Percentiles rank a stretch among this genome's conserved stretches.
Conservation (phyloP, 2,329 filamentous ascomycete species). For the Beauveria caledonica region DNA sequence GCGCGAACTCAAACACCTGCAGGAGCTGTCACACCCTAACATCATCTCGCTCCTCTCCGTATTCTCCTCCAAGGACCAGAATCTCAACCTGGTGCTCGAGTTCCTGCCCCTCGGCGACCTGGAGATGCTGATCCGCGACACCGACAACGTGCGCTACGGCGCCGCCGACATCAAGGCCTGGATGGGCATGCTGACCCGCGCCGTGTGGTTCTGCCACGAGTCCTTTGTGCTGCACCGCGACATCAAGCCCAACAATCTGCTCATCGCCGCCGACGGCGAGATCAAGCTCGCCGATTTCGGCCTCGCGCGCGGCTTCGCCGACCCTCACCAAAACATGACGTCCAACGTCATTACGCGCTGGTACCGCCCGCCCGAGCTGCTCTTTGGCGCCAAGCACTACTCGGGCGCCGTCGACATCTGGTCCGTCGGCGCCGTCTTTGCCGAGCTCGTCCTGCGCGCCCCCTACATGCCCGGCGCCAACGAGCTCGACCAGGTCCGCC, state of each 20-base stretch:
- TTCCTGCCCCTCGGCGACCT: constrained; percentile 90
- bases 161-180: constrained; percentile 91
- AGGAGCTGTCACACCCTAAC: constrained; percentile 90
- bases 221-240: constrained; percentile 92
- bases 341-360: constrained; percentile 92
- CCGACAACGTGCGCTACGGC: constrained; percentile 68
- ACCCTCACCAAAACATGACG: constrained; percentile 85
- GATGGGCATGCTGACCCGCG: constrained; percentile 95
- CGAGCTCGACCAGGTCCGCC: constrained; percentile 76
- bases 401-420: constrained; percentile 87
- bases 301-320: constrained; percentile 80
- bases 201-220: constrained; percentile 93
- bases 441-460: constrained; percentile 74
- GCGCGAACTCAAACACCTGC: constrained; percentile 90
- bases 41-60: constrained; percentile 89
- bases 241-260: constrained; percentile 97
- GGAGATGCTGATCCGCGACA: constrained; percentile 88
- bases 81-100: constrained; percentile 91
- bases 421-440: constrained; percentile 88
- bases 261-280: constrained; percentile 87
- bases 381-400: constrained; percentile 86
- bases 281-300: constrained; percentile 98
- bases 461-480: constrained; percentile 78
- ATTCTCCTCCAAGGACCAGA: constrained; percentile 93
- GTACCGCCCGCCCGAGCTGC: constrained; percentile 90